phyloP scores from a whole-genome alignment of 2,329 filamentous ascomycete genomes.

The Cercospora berteroae region DNA sequence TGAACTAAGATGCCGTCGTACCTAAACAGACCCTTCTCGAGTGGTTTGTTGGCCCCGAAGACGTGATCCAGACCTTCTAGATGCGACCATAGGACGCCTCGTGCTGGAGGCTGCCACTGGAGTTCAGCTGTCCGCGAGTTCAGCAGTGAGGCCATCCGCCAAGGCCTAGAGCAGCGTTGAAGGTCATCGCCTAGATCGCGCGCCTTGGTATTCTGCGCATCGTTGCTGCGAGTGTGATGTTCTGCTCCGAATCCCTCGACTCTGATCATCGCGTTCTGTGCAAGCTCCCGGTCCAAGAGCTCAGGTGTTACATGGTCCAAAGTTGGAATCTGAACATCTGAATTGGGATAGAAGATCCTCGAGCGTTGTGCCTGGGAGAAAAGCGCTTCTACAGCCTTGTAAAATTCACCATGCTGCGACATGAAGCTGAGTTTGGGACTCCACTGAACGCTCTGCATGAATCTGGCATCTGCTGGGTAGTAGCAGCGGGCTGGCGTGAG shows the following conservation, averaged over 20 bases:
- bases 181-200: conserved; percentile 17
- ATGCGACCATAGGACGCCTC: conserved; percentile 5
- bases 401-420: conserved; percentile 17
- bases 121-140: not conserved
- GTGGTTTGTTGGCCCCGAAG: not conserved
- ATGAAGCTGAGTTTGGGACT: conserved; percentile 37
- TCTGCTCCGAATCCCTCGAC: conserved; percentile 39
- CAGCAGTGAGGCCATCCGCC: conserved; percentile 1
- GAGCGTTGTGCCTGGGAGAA: conserved; percentile 10
- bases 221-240: conserved; percentile 25
- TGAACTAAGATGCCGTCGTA: conserved; percentile 17
- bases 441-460: conserved; percentile 50
- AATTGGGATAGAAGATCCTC: conserved; percentile 3
- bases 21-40: conserved; percentile 1
- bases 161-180: conserved; percentile 7
- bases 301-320: not conserved
- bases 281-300: conserved; percentile 13
- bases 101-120: conserved; percentile 8
- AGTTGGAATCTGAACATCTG: not conserved
- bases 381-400: conserved; percentile 12
- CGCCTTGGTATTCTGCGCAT: conserved; percentile 28
- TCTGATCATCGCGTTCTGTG: conserved; percentile 10
- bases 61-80: not conserved
- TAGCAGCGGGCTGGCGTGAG: conserved; percentile 42
- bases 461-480: conserved; percentile 42